phyloP scores from a whole-genome alignment of 129 eudicot genomes.

The Escallonia herrerae region DNA sequence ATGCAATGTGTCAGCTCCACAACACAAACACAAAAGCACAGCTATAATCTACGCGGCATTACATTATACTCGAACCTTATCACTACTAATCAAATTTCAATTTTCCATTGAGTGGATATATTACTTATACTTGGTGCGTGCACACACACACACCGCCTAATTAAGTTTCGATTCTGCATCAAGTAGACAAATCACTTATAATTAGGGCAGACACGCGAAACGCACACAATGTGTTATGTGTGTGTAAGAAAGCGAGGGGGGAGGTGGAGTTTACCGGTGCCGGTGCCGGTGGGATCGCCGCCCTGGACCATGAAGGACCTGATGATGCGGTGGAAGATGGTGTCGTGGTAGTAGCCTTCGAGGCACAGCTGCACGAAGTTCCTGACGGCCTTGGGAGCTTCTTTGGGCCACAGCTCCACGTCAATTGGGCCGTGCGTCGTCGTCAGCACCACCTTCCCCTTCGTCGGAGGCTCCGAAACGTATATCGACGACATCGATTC shows the following conservation, averaged over 20 bases:
- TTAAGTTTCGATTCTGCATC: too few species aligned
- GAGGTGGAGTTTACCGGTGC: slow-evolving; percentile 39
- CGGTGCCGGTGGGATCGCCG: slow-evolving; percentile 94
- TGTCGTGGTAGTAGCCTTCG: slow-evolving; percentile 80
- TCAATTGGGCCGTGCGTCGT: slow-evolving; percentile 82
- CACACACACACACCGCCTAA: too few species aligned
- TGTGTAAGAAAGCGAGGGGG: background rate
- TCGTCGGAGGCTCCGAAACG: slow-evolving; percentile 92
- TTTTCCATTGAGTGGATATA: too few species aligned
- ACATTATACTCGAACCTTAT: too few species aligned
- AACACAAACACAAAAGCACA: too few species aligned
- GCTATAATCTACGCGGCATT: too few species aligned
- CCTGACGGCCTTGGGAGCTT: slow-evolving; percentile 89
- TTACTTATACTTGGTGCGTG: too few species aligned
- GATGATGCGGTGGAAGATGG: slow-evolving; percentile 78
- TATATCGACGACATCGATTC: slow-evolving; percentile 75
- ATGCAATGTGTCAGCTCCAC: too few species aligned
- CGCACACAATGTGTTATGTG: too few species aligned
- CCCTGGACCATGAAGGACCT: slow-evolving; percentile 85
- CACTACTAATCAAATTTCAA: too few species aligned
- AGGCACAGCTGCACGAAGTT: slow-evolving; percentile 91
- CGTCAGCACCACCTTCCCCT: slow-evolving; percentile 68
- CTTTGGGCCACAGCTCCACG: slow-evolving; percentile 95
- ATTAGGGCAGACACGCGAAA: too few species aligned
- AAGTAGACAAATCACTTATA: too few species aligned